A percentile compares a stretch with the other conserved stretches of the same genome.
These are phyloP conservation scores for Oehlia diaphana DNA, from an alignment of 192 early-diverging fungal species.

Conservation along the genomic window DNA sequence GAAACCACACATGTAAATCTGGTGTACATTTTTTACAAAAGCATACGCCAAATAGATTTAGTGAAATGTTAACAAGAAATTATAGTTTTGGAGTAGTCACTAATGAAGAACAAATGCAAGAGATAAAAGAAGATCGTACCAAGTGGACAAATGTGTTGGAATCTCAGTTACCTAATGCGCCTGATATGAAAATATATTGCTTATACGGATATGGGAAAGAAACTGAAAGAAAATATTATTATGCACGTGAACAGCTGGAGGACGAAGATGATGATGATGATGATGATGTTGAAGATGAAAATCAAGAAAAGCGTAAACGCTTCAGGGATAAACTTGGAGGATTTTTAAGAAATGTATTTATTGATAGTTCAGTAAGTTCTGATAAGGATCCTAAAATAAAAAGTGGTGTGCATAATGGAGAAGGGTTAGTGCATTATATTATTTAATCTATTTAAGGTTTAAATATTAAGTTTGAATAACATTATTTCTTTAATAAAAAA, in stretches of 20 bases:
- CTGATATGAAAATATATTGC: conserved; percentile 77
- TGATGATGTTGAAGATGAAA: conserved; percentile 31
- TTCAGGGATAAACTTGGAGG: conserved; percentile 12
- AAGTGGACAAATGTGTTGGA: conserved; percentile 83
- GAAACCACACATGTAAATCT: background rate
- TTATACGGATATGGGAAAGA: conserved; percentile 78
- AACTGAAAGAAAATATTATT: conserved; percentile 86
- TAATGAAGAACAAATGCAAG: conserved; percentile 58
- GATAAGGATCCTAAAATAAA: conserved; percentile 57
- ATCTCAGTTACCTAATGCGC: conserved; percentile 68
- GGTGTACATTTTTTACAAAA: conserved; percentile 55
- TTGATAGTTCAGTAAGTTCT: conserved; percentile 56
- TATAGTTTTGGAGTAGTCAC: conserved; percentile 70
- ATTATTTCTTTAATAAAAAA: conserved; percentile 1
- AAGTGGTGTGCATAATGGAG: conserved; percentile 65
- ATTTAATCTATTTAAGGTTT: background rate
- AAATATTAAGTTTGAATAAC: background rate
- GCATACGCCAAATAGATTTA: conserved; percentile 49
- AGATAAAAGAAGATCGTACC: conserved; percentile 55
- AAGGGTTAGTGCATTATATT: conserved; percentile 54
- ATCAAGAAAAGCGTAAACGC: background rate
- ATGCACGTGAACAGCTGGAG: conserved; percentile 42
- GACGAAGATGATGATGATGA: conserved; percentile 28
- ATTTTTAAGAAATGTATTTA: conserved; percentile 38
- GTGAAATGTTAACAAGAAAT: conserved; percentile 50